Base-by-base conservation (phyloP, 495 filamentous ascomycete genomes). In the Bacidia rubella region DNA sequence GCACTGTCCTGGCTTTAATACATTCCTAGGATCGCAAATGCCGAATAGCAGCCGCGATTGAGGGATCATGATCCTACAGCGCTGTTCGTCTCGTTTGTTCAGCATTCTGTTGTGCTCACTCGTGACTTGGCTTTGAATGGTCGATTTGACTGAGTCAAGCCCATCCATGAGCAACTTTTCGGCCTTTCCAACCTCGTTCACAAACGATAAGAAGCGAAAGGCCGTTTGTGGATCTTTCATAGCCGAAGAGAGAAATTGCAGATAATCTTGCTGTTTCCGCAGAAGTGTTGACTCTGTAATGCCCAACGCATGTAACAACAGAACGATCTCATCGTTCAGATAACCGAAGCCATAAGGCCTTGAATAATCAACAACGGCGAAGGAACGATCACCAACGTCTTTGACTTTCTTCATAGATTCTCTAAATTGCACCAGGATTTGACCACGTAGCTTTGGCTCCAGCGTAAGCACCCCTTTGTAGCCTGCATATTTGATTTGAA, bases 401-500 rank as follows among this genome's bases (percentile, higher is more conserved):
- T 60, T 65, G 51, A 76, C 69, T 51, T 77, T 76, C 53, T 67
- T 70, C 74, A 77, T 77, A 0, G 74, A 76, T 45, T 74, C 69
- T 42, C 74, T 60, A 55, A 77, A 66, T 49, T 68, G 64, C 12
- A 71, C 61, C 38, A 63, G 53, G 4, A 62, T 62, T 39, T 63
- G 46, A 40, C 58, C 57, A 42, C 53, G 60, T 53, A 76, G 65
- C 7, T 54, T 49, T 2, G 70, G 66, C 46, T 75, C 69, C 10
- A 73, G 42, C 21, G 65, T 74, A 22, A 74, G 62, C 20, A 76
- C 73, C 0, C 73, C 73, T 49, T 76, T 76, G 53, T 76, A 76
- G 5, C 73, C 73, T 2, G 68, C 63, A 53, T 75, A 75, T 38
- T 70, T 58, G 5, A 76, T 73, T 54, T 76, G 72, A 47, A 69